Conservation (phyloP, 1,284 basidiomycete genomes). For the Trametes polyzona region DNA sequence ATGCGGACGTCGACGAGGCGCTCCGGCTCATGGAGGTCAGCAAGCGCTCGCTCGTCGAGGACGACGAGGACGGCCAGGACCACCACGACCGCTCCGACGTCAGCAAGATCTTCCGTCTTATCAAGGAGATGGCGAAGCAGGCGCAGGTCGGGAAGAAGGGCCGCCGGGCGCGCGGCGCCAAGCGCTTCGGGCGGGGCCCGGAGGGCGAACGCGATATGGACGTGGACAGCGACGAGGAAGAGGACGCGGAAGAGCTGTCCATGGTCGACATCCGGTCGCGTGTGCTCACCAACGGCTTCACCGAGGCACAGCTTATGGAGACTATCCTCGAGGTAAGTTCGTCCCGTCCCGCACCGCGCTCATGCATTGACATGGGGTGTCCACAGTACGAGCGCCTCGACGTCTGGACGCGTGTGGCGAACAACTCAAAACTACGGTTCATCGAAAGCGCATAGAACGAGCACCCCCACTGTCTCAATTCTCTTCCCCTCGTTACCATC, state of each 20-base stretch:
- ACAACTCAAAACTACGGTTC: constrained; percentile 76
- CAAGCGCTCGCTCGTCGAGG: constrained; percentile 88
- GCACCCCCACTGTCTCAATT: not conserved
- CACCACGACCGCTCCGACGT: constrained; percentile 74
- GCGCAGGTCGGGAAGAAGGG: constrained; percentile 41
- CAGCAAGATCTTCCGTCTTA: constrained; percentile 86
- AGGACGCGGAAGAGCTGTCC: constrained; percentile 69
- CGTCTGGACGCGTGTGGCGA: constrained; percentile 76
- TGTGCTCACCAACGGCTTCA: constrained; percentile 86
- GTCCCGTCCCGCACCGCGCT: not conserved
- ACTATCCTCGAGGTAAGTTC: constrained; percentile 74
- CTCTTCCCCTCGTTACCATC: constrained; percentile 7
- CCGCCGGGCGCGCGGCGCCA: constrained; percentile 44
- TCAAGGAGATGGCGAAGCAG: constrained; percentile 80
- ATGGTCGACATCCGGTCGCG: constrained; percentile 87
- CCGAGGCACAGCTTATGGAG: constrained; percentile 87
- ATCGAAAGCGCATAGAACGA: constrained; percentile 26
- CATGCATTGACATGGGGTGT: not conserved
- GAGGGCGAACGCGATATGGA: constrained; percentile 65
- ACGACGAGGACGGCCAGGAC: constrained; percentile 66
- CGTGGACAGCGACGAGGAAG: constrained; percentile 53
- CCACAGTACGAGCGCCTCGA: constrained; percentile 82
- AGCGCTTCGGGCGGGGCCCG: constrained; percentile 66
- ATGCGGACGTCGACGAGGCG: constrained; percentile 95
- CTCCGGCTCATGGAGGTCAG: constrained; percentile 95